Base-by-base conservation (phyloP, 106 monocot genomes). In the Ottelia alismoides region DNA sequence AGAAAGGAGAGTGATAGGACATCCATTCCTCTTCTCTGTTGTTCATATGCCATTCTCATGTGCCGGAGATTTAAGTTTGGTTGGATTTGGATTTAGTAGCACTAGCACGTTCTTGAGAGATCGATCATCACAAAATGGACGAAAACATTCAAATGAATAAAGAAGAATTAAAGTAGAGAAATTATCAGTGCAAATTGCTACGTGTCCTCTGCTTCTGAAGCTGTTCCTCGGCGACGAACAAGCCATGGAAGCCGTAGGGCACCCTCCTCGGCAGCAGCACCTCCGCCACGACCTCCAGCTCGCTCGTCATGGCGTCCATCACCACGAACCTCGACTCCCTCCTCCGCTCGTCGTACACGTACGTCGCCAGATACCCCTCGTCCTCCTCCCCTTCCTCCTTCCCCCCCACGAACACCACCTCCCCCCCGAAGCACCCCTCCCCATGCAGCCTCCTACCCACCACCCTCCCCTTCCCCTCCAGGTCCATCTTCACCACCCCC, bases 311-410 rank as follows among this genome's bases (percentile, higher is more conserved):
- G 4, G 59, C 59, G 44, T 59, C 59, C 59, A 59, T 59, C 45
- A 59, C 45, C 23, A 59, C 24, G 59, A 59, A 59, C 5, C 59
- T 35, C 59, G 59, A 59, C 59, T 59, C 59, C 45, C 45, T n/a
- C 6, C 14, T n/a, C 2, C 2, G 17, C 59, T 59, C 59, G 45
- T 59, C 59, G 45, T 59, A 46, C 24, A 59, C 44, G 56, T 32
- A 56, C 31, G 56, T 20, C 31, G 35, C 56, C 31, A 56, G 56
- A n/a, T 40, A 16, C 16, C 40, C 40, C 16, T 0, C 40, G 16
- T 40, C 40, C 7, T 14, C 9, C 4, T 14, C 35, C 35, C 4
- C 4, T 40, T 40, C 35, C 35, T 40, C 35, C 66, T 2, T 70
- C 70, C 25, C 54, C 7, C 26, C 20, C 24, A 14, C 31, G 24